A percentile compares a stretch with the other conserved stretches of the same genome.
These are phyloP conservation scores for Claviceps monticola DNA, from an alignment of 2,329 filamentous ascomycete genomes.

Conservation along the genomic window DNA sequence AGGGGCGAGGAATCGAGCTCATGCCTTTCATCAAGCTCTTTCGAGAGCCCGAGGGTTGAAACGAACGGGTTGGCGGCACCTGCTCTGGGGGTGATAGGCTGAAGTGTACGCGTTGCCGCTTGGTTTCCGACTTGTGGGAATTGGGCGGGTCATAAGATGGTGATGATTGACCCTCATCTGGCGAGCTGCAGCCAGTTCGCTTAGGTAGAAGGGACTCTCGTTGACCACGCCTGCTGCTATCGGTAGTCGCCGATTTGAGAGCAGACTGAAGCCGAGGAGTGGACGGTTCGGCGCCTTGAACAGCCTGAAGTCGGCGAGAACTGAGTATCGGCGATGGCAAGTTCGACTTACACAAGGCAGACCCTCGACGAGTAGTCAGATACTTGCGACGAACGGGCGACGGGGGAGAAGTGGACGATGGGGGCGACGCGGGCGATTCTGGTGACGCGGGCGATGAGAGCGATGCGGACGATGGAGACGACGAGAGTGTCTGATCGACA, in stretches of 20 bases:
- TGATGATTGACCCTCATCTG: conserved; percentile 34
- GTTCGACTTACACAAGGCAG: conserved; percentile 24
- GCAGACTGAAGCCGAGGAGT: conserved; percentile 8
- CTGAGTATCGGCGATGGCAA: conserved; percentile 19
- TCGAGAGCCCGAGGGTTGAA: conserved; percentile 43
- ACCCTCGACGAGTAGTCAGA: conserved; percentile 22
- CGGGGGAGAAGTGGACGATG: conserved; percentile 11
- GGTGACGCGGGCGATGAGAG: conserved; percentile 10
- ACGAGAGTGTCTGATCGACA: conserved; percentile 10
- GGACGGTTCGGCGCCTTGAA: conserved; percentile 9
- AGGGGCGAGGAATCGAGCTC: conserved; percentile 30
- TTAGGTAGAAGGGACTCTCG: conserved; percentile 35
- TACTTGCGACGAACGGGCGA: conserved; percentile 16
- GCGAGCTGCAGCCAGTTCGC: conserved; percentile 21
- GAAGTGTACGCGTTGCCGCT: conserved; percentile 17
- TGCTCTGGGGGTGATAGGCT: conserved; percentile 21
- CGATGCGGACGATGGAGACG: conserved; percentile 9
- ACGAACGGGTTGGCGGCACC: conserved; percentile 41
- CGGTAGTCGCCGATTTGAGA: conserved; percentile 10
- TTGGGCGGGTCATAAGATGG: conserved; percentile 30
- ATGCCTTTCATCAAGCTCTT: conserved; percentile 41
- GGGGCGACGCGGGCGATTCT: conserved; percentile 5
- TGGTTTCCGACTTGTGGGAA: conserved; percentile 32
- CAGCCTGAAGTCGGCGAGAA: conserved; percentile 19
- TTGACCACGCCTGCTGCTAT: conserved; percentile 23